A percentile compares a stretch with the other conserved stretches of the same genome.
These are phyloP conservation scores for Sungouiozyma intestinalis DNA, from an alignment of 805 yeast species.

Conservation along the genomic window DNA sequence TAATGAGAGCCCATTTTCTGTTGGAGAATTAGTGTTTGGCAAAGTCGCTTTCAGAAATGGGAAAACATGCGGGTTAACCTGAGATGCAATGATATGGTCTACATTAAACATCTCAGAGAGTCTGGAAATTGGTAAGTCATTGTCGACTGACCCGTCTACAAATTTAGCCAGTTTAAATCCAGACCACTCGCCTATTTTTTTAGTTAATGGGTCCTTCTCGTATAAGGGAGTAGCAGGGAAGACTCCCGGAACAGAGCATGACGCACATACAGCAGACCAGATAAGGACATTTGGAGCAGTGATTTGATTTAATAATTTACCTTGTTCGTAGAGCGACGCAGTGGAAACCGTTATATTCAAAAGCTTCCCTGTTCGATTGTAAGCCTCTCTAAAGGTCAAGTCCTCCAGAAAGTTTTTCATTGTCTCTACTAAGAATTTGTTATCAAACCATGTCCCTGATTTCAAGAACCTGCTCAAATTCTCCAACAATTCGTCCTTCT, in stretches of 20 bases:
- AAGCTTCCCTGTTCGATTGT: slow-evolving; percentile 87
- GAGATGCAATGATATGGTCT: slow-evolving; percentile 94
- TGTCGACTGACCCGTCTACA: slow-evolving; percentile 94
- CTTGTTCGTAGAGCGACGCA: slow-evolving; percentile 84
- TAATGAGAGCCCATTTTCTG: slow-evolving; percentile 50
- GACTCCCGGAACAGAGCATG: slow-evolving; percentile 88
- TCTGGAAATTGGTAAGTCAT: slow-evolving; percentile 83
- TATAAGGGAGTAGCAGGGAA: slow-evolving; percentile 79
- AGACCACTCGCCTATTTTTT: slow-evolving; percentile 73
- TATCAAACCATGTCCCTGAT: slow-evolving; percentile 86
- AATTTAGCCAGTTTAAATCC: slow-evolving; percentile 50
- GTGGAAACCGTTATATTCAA: slow-evolving; percentile 90
- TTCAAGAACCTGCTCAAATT: slow-evolving; percentile 56
- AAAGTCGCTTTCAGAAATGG: slow-evolving; percentile 68
- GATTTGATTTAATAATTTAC: slow-evolving; percentile 65
- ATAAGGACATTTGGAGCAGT: slow-evolving; percentile 74
- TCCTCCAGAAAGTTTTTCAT: slow-evolving; percentile 77
- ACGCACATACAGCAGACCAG: slow-evolving; percentile 88
- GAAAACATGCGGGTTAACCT: slow-evolving; percentile 92
- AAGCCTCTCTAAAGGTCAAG: slow-evolving; percentile 87
- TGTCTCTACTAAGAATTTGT: slow-evolving; percentile 55
- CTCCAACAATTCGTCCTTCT: slow-evolving; percentile 37
- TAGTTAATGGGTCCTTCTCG: slow-evolving; percentile 71
- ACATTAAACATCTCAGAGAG: slow-evolving; percentile 95
- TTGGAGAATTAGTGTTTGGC: slow-evolving; percentile 58